Conservation (phyloP, 2,329 filamentous ascomycete genomes). For the Drechslerella dactyloides region DNA sequence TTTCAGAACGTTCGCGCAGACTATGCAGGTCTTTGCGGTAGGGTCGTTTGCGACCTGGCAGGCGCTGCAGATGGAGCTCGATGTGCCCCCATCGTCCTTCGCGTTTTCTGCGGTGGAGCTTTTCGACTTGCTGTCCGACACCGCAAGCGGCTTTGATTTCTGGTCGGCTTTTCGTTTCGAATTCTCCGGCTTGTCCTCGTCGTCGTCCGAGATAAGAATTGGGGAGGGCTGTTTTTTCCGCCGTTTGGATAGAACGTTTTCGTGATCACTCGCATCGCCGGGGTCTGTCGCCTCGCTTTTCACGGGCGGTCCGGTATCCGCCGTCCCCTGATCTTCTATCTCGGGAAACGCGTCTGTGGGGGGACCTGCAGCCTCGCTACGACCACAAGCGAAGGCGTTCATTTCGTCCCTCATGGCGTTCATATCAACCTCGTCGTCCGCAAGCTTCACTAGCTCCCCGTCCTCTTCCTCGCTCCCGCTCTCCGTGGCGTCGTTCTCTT, state of each 20-base stretch:
- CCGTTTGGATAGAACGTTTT: neutral
- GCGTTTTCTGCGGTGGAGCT: neutral
- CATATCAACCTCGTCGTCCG: conserved; percentile 65
- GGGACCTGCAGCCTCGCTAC: conserved; percentile 7
- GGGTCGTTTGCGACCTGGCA: conserved; percentile 72
- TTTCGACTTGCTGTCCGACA: neutral
- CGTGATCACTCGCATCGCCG: neutral
- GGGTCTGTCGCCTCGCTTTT: neutral
- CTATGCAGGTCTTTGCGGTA: conserved; percentile 66
- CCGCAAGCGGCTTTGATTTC: neutral
- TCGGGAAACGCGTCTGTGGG: conserved; percentile 34
- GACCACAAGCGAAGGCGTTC: conserved; percentile 57
- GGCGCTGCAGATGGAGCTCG: conserved; percentile 62
- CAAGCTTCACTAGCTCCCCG: conserved; percentile 66
- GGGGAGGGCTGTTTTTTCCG: conserved; percentile 12
- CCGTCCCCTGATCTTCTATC: conserved; percentile 20
- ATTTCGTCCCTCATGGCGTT: conserved; percentile 73
- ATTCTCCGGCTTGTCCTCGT: neutral
- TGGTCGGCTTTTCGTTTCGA: neutral
- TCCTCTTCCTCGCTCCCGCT: conserved; percentile 57
- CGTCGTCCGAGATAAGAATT: conserved; percentile 20
- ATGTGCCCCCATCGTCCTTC: neutral
- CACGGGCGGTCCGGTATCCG: neutral
- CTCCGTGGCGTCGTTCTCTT: conserved; percentile 59
- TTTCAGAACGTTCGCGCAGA: conserved; percentile 68